These are phyloP conservation scores for Barbarea vulgaris DNA, from an alignment of 345 rosid species.

Conservation along the genomic window DNA sequence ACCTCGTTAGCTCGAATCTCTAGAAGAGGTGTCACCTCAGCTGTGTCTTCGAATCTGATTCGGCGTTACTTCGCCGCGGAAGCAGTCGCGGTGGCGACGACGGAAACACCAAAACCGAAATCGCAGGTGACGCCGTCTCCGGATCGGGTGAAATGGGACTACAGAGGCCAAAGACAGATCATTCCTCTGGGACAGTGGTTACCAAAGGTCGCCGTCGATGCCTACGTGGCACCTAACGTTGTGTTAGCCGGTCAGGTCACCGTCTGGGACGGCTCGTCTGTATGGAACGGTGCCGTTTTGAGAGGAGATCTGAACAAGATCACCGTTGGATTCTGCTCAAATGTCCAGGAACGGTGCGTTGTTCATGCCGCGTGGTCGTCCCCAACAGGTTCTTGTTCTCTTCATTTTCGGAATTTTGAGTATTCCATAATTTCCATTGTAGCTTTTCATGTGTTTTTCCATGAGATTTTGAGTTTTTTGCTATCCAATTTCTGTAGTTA, in stretches of 20 bases:
- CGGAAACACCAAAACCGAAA: conserved; percentile 47
- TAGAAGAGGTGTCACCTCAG: background rate
- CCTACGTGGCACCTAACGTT: conserved; percentile 94
- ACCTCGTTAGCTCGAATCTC: conserved; percentile 21
- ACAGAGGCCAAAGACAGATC: conserved; percentile 91
- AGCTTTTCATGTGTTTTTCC: background rate
- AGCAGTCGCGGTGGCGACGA: conserved; percentile 51
- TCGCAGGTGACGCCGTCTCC: conserved; percentile 57
- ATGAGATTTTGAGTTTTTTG: background rate
- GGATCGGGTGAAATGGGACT: conserved; percentile 97
- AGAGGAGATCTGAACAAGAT: conserved; percentile 98
- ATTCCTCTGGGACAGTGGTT: conserved; percentile 95
- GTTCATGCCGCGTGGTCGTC: conserved; percentile 98
- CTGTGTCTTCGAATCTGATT: conserved; percentile 16
- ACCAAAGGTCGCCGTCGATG: conserved; percentile 93
- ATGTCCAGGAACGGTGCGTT: conserved; percentile 94
- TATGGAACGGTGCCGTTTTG: conserved; percentile 88
- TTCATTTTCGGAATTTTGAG: background rate
- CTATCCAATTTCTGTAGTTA: background rate
- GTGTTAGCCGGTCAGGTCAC: conserved; percentile 94
- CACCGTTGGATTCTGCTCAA: conserved; percentile 88
- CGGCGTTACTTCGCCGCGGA: conserved; percentile 43
- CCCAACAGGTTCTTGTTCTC: conserved; percentile 70
- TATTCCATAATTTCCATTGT: conserved; percentile 8
- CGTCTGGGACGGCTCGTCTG: conserved; percentile 86